A percentile compares a stretch with the other conserved stretches of the same genome.
These are phyloP conservation scores for Rhodamnia argentea DNA, from an alignment of 345 rosid species.

Conservation along the genomic window DNA sequence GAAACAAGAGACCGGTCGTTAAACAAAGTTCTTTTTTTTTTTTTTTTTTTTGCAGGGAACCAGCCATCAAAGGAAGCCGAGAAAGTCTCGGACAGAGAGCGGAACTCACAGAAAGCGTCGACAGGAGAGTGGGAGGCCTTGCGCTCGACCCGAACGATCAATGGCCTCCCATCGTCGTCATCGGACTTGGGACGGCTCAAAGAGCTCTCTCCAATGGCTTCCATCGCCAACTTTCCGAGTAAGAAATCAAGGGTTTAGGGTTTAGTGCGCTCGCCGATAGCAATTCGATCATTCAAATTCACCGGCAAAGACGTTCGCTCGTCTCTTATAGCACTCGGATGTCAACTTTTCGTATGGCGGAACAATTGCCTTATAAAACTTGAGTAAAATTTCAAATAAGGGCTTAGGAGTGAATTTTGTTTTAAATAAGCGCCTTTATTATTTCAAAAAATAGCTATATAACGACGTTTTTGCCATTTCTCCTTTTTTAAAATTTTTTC, in stretches of 20 bases:
- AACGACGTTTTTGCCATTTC: too few relatives aligned
- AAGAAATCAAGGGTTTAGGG: neutral
- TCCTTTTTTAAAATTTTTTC: too few relatives aligned
- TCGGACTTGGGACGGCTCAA: slow-evolving; percentile 1
- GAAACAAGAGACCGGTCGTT: neutral
- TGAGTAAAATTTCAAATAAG: too few relatives aligned
- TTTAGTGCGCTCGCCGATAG: neutral
- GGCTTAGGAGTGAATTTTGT: too few relatives aligned
- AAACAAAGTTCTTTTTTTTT: neutral
- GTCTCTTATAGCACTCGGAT: neutral
- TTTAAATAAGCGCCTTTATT: too few relatives aligned
- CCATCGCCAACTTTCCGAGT: slow-evolving; percentile 13
- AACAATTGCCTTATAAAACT: neutral
- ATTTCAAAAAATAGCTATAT: too few relatives aligned
- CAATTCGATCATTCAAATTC: neutral
- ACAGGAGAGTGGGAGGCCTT: slow-evolving; percentile 33
- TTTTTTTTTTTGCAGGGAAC: neutral
- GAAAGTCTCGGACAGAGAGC: neutral
- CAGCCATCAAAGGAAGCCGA: neutral
- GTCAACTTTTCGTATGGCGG: neutral
- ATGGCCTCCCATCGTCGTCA: slow-evolving; percentile 34
- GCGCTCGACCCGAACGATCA: slow-evolving; percentile 60
- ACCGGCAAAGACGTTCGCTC: neutral
- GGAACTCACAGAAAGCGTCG: slow-evolving; percentile 55
- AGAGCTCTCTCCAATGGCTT: slow-evolving; percentile 21